Evolutionary conservation across 2,329 filamentous ascomycete species (phyloP).

Genomic region (Diaporthe velutina): DNA sequence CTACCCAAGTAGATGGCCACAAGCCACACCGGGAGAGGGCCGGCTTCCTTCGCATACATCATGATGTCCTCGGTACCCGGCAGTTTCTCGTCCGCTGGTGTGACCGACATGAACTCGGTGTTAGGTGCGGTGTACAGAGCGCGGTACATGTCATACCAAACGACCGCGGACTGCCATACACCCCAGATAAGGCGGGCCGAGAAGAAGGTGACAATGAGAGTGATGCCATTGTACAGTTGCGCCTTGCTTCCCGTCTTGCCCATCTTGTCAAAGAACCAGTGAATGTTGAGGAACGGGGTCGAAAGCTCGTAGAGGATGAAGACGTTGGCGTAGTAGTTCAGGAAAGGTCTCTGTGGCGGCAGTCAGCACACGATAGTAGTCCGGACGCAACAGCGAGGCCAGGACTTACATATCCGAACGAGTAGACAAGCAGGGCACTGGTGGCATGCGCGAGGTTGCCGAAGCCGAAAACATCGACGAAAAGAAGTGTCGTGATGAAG

Average conservation of each 20-base stretch:
- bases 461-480: constrained; percentile 80
- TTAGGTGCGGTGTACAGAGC: constrained; percentile 62
- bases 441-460: constrained; percentile 84
- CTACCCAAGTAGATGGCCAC: constrained; percentile 75
- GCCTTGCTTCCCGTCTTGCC: constrained; percentile 80
- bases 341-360: constrained; percentile 77
- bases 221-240: constrained; percentile 83
- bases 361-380: constrained; percentile 4
- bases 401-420: constrained; percentile 80
- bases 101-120: constrained; percentile 48
- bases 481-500: constrained; percentile 74
- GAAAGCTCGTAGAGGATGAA: constrained; percentile 93
- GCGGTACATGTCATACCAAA: constrained; percentile 78
- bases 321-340: constrained; percentile 84
- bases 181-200: constrained; percentile 83
- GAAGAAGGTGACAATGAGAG: constrained; percentile 81
- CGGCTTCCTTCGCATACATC: constrained; percentile 62
- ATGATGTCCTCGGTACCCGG: constrained; percentile 55
- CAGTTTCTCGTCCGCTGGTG: constrained; percentile 49
- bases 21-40: constrained; percentile 77
- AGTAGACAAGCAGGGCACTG: constrained; percentile 80
- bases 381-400: neutral
- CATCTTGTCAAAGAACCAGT: constrained; percentile 94
- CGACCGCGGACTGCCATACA: constrained; percentile 76
- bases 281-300: constrained; percentile 86